Percentiles rank a stretch among this genome's conserved stretches.
Conservation (phyloP, 805 yeast genomes). For the Saccharomycopsis malanga region DNA sequence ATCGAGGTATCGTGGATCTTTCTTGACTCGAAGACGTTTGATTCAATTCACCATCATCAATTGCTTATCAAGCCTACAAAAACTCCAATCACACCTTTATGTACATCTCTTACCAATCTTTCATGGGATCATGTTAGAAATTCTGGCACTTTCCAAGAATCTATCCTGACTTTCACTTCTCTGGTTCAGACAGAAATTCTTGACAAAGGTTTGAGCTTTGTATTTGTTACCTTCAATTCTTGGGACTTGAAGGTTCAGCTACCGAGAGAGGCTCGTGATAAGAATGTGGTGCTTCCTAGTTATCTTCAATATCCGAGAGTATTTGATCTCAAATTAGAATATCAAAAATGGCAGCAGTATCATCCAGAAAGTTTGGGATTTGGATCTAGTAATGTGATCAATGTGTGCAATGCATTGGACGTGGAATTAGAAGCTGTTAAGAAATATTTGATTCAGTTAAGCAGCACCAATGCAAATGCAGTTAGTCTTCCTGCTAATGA, state of each 20-base stretch:
- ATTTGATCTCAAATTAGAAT: conserved; percentile 73
- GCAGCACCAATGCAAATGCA: neutral
- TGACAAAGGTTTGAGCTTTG: conserved; percentile 1
- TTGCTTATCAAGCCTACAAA: conserved; percentile 52
- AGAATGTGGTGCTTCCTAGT: conserved; percentile 61
- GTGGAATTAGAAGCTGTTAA: conserved; percentile 22
- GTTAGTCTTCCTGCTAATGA: neutral
- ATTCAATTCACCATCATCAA: conserved; percentile 36
- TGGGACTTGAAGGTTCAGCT: conserved; percentile 73
- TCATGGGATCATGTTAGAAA: conserved; percentile 55
- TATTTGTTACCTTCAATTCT: conserved; percentile 54
- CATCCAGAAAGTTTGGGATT: conserved; percentile 42
- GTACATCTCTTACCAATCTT: conserved; percentile 44
- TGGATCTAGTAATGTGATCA: conserved; percentile 23
- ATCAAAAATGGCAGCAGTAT: conserved; percentile 59
- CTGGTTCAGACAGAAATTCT: neutral
- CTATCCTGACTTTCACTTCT: conserved; percentile 46
- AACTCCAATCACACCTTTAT: conserved; percentile 57
- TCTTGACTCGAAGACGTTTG: conserved; percentile 46
- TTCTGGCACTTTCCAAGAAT: conserved; percentile 55
- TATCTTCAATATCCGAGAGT: conserved; percentile 69
- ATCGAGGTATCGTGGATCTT: conserved; percentile 63
- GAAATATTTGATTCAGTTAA: neutral
- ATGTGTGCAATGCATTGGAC: conserved; percentile 28
- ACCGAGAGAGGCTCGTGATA: conserved; percentile 75